phyloP scores from a whole-genome alignment of 192 early-diverging fungal species.

The Mortierella claussenii region DNA sequence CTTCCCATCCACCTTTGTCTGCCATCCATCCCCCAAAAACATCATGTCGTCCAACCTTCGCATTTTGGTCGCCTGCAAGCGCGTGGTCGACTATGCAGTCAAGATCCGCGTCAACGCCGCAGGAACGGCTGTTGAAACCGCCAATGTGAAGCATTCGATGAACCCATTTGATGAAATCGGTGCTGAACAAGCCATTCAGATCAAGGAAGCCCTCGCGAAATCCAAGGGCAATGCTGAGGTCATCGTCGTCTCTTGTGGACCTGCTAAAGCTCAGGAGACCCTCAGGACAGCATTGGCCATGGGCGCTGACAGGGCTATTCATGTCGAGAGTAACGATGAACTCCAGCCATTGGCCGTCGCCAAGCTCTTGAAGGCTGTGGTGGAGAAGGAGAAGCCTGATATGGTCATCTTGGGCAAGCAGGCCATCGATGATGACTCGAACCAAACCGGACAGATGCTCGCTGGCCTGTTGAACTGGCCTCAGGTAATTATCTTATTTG shows the following conservation, averaged over 20 bases:
- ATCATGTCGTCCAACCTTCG: conserved; percentile 59
- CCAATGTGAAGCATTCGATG: conserved; percentile 96
- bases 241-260: conserved; percentile 89
- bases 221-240: conserved; percentile 74
- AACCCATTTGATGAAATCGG: conserved; percentile 99
- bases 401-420: conserved; percentile 98
- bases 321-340: conserved; percentile 85
- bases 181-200: conserved; percentile 93
- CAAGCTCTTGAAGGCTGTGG: conserved; percentile 90
- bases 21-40: background rate
- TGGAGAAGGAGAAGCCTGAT: conserved; percentile 91
- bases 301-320: conserved; percentile 96
- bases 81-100: conserved; percentile 98
- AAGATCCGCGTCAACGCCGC: conserved; percentile 95
- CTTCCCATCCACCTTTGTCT: background rate
- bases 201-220: conserved; percentile 86
- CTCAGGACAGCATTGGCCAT: conserved; percentile 97
- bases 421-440: conserved; percentile 98
- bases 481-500: too few relatives aligned
- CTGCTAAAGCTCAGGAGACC: conserved; percentile 89
- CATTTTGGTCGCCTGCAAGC: conserved; percentile 94
- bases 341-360: conserved; percentile 93
- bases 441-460: conserved; percentile 99
- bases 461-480: conserved; percentile 95
- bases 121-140: conserved; percentile 89